A percentile compares a stretch with the other conserved stretches of the same genome.
Conservation (phyloP, 2,329 filamentous ascomycete genomes). For the Penicillium decumbens region DNA sequence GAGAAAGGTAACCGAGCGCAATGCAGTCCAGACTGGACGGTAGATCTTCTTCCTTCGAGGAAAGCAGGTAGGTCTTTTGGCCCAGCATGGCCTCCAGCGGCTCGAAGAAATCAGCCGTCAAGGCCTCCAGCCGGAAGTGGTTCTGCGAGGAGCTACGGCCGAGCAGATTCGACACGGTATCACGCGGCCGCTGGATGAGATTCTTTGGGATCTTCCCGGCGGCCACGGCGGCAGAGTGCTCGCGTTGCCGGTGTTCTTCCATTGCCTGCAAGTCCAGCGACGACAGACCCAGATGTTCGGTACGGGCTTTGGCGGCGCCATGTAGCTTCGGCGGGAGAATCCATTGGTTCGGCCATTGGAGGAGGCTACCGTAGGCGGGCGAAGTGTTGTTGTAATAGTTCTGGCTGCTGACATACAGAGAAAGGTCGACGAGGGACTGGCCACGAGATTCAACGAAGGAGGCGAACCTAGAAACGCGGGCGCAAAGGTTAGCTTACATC, state of each 20-base stretch:
- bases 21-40: constrained; percentile 71
- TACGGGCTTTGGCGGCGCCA: constrained; percentile 63
- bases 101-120: constrained; percentile 66
- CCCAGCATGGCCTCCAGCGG: constrained; percentile 63
- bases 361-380: constrained; percentile 71
- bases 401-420: constrained; percentile 80
- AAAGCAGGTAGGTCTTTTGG: constrained; percentile 54
- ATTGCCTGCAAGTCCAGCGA: constrained; percentile 59
- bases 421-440: constrained; percentile 76
- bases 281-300: constrained; percentile 64
- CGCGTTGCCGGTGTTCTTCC: constrained; percentile 38
- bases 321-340: constrained; percentile 71
- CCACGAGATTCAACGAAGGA: constrained; percentile 71
- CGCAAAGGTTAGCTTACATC: constrained; percentile 2
- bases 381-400: constrained; percentile 78
- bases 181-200: constrained; percentile 53
- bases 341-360: constrained; percentile 86
- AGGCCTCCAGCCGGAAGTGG: constrained; percentile 69
- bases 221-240: constrained; percentile 38
- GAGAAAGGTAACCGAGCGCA: constrained; percentile 69
- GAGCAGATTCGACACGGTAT: constrained; percentile 59
- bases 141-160: constrained; percentile 64
- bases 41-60: constrained; percentile 32
- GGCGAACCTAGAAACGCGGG: constrained; percentile 37
- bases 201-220: constrained; percentile 43